These are phyloP conservation scores for Turnera subulata DNA, from an alignment of 345 rosid genomes.

Conservation along the genomic window DNA sequence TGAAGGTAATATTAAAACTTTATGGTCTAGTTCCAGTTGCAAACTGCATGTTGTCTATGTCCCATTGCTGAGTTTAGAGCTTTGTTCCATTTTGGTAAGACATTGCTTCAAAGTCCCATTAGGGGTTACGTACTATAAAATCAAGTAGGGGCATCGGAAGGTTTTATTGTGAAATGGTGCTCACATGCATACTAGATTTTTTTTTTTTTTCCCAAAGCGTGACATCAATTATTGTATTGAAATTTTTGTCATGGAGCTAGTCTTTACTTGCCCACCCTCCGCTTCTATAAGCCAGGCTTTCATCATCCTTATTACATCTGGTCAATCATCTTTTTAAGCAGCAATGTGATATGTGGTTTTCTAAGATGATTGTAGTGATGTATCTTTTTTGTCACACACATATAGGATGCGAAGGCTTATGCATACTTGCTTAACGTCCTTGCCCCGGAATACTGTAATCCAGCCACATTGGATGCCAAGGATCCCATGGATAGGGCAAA, in stretches of 20 bases:
- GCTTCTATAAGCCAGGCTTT: too few relatives aligned
- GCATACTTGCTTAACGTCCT: constrained; percentile 85
- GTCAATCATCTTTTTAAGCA: too few relatives aligned
- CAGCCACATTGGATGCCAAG: constrained; percentile 63
- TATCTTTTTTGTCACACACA: constrained; percentile 11
- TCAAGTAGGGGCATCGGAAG: too few relatives aligned
- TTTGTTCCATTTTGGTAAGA: neutral
- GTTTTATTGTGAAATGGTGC: neutral
- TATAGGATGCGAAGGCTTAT: constrained; percentile 88
- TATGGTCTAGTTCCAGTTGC: too few relatives aligned
- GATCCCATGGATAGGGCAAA: constrained; percentile 72
- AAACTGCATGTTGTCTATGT: too few relatives aligned
- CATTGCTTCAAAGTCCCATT: neutral
- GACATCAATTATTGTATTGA: too few relatives aligned
- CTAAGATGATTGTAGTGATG: constrained; percentile 13
- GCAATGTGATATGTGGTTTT: too few relatives aligned
- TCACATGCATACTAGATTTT: neutral
- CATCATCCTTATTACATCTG: too few relatives aligned
- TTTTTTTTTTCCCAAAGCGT: too few relatives aligned
- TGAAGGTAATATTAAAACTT: constrained; percentile 75
- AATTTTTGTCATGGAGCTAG: too few relatives aligned
- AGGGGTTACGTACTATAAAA: neutral
- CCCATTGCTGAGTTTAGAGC: neutral
- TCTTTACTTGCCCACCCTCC: too few relatives aligned
- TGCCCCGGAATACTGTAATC: constrained; percentile 79